Conservation (phyloP, 2,329 filamentous ascomycete genomes). For the Dactylonectria estremocensis region DNA sequence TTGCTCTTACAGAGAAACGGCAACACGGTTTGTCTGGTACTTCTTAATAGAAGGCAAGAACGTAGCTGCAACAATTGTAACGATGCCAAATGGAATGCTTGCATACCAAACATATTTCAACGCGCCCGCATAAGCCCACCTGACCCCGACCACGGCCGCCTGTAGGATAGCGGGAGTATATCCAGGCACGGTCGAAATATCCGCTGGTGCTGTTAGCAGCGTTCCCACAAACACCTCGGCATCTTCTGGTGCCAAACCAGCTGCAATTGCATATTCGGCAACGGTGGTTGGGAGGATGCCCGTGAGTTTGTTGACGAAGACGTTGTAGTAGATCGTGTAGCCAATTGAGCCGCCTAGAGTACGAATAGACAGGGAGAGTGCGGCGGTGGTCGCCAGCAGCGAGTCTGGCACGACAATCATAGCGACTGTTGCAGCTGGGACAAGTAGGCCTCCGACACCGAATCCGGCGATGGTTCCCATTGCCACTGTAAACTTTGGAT, state of each 20-base stretch:
- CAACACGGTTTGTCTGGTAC: neutral
- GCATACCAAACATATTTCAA: neutral
- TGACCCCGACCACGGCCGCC: neutral
- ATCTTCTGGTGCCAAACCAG: neutral
- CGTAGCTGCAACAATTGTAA: neutral
- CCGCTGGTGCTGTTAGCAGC: neutral
- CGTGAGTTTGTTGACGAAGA: neutral
- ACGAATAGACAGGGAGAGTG: neutral
- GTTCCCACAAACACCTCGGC: neutral
- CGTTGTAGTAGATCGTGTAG: neutral
- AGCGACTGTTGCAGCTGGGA: neutral
- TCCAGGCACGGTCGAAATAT: neutral
- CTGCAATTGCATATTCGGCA: neutral
- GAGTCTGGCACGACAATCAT: neutral
- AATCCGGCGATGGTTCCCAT: neutral
- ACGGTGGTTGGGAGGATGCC: neutral
- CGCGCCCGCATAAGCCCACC: neutral
- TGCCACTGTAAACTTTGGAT: neutral
- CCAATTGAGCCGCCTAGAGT: neutral
- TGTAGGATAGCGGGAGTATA: neutral
- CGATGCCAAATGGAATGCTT: neutral
- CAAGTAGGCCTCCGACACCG: neutral
- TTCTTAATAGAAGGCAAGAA: neutral
- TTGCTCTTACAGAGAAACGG: neutral
- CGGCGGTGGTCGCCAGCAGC: neutral